These are phyloP conservation scores for Aleurites moluccanus DNA, from an alignment of 441 rosid species.

Conservation along the genomic window DNA sequence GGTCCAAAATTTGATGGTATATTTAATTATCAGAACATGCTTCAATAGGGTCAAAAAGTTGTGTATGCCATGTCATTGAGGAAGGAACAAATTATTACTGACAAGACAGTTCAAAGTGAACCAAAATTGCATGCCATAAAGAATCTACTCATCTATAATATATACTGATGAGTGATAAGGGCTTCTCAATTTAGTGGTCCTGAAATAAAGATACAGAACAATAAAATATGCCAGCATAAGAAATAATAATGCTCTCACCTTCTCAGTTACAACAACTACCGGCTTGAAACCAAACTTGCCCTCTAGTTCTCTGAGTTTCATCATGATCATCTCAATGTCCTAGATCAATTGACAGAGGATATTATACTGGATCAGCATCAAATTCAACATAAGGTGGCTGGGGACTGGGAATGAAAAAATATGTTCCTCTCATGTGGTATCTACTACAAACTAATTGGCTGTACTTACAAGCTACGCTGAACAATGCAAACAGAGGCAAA, in stretches of 20 bases:
- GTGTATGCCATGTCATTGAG: neutral
- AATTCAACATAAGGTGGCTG: neutral
- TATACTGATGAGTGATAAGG: neutral
- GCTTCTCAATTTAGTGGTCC: neutral
- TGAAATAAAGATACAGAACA: neutral
- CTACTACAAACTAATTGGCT: neutral
- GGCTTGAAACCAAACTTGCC: slow-evolving; percentile 27
- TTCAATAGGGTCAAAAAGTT: neutral
- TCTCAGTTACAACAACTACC: neutral
- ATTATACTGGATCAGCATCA: slow-evolving; percentile 1
- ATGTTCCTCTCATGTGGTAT: neutral
- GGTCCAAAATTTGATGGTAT: neutral
- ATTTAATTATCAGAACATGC: neutral
- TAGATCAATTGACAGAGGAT: slow-evolving; percentile 28
- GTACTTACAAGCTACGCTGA: neutral
- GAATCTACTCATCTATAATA: slow-evolving; percentile 1
- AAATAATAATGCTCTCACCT: slow-evolving; percentile 39
- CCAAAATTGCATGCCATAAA: neutral
- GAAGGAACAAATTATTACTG: neutral
- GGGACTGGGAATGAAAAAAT: neutral
- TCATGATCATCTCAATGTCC: slow-evolving; percentile 58
- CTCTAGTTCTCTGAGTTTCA: slow-evolving; percentile 51
- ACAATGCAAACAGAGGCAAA: neutral
- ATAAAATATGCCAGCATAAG: neutral
- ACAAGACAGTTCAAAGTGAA: neutral